Conservation (phyloP, 2,329 filamentous ascomycete genomes). For the Botrytis elliptica region DNA sequence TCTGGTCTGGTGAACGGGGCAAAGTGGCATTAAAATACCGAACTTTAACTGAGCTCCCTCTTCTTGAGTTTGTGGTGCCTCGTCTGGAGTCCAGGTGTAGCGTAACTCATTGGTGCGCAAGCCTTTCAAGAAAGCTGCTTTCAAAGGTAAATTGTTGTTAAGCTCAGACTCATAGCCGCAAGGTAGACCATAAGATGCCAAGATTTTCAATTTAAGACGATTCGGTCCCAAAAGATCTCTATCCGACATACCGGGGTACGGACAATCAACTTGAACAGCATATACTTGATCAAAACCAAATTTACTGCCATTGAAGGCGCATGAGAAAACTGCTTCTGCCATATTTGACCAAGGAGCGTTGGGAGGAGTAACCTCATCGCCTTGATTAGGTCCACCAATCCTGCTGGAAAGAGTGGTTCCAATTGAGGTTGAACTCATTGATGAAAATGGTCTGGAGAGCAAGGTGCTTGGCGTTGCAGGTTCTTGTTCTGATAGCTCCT, state of each 20-base stretch:
- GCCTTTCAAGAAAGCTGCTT: background rate
- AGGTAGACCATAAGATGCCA: slow-evolving; percentile 35
- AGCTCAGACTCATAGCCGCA: slow-evolving; percentile 7
- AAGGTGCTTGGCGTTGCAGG: background rate
- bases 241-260: slow-evolving; percentile 27
- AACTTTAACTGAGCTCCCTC: background rate
- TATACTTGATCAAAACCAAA: slow-evolving; percentile 39
- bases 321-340: slow-evolving; percentile 34
- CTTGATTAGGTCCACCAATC: slow-evolving; percentile 11
- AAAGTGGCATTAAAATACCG: slow-evolving; percentile 3
- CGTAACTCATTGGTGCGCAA: background rate
- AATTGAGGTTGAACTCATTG: background rate
- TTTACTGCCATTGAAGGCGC: slow-evolving; percentile 30
- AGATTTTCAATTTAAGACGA: slow-evolving; percentile 31
- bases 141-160: background rate
- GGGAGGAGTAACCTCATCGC: background rate
- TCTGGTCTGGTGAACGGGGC: background rate
- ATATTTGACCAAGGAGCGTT: background rate
- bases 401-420: background rate
- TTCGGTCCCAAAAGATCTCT: slow-evolving; percentile 25
- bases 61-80: background rate
- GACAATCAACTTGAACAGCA: slow-evolving; percentile 26
- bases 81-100: background rate
- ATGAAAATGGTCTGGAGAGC: background rate
- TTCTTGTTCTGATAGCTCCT: background rate